These are phyloP conservation scores for Diaporthe caulivora DNA, from an alignment of 2,329 filamentous ascomycete genomes.

Conservation along the genomic window DNA sequence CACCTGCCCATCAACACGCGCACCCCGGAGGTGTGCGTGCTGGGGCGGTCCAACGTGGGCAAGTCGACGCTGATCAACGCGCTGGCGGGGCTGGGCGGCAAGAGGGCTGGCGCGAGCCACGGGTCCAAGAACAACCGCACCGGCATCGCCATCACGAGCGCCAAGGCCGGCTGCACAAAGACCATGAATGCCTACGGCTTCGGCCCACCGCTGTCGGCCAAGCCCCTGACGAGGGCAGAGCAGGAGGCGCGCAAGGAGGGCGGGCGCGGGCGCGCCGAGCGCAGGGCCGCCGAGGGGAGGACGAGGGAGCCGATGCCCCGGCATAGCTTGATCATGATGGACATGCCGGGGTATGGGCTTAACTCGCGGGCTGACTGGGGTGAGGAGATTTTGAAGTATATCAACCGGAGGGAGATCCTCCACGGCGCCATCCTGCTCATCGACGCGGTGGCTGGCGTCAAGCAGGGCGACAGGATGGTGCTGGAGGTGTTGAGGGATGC, in stretches of 20 bases:
- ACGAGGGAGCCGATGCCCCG: constrained; percentile 54
- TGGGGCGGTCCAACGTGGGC: constrained; percentile 90
- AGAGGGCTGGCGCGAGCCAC: constrained; percentile 46
- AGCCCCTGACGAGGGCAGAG: constrained; percentile 34
- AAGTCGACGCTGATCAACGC: constrained; percentile 92
- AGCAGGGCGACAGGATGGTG: constrained; percentile 60
- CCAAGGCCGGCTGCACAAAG: constrained; percentile 64
- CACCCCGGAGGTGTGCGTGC: constrained; percentile 76
- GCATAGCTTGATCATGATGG: constrained; percentile 60
- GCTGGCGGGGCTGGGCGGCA: constrained; percentile 65
- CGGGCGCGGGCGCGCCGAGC: constrained; percentile 42
- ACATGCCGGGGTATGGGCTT: constrained; percentile 54
- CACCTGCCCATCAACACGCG: constrained; percentile 64
- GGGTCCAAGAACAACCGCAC: constrained; percentile 54
- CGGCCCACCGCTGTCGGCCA: constrained; percentile 54
- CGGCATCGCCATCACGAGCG: constrained; percentile 64
- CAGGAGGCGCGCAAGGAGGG: constrained; percentile 25
- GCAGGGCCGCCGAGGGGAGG: constrained; percentile 30
- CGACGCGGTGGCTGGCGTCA: constrained; percentile 65
- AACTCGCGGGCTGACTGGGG: constrained; percentile 62
- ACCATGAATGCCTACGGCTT: constrained; percentile 69
- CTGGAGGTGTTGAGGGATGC: constrained; percentile 60
- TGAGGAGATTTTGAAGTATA: constrained; percentile 63
- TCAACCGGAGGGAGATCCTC: constrained; percentile 59
- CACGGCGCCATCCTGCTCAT: constrained; percentile 67